Percentiles rank a stretch among this genome's conserved stretches.
Conservation (phyloP, 768 basidiomycete species). For the Trametes sanguinea region DNA sequence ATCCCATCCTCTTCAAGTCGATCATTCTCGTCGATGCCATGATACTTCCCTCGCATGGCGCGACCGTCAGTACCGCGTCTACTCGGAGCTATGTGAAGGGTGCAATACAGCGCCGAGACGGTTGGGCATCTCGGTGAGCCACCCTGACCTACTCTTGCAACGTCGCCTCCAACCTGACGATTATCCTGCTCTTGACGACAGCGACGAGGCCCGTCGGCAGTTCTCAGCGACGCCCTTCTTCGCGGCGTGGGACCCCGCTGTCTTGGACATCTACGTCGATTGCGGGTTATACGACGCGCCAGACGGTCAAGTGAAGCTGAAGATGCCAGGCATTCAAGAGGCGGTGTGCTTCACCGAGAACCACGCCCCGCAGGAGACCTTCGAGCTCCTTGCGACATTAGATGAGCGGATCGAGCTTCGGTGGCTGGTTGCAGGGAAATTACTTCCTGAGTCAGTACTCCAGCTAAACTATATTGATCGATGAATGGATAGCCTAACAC, state of each 20-base stretch:
- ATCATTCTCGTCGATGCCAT: conserved; percentile 83
- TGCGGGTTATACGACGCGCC: conserved; percentile 49
- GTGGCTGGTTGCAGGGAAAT: conserved; percentile 57
- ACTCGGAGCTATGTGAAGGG: conserved; percentile 33
- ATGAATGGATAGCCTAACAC: background rate
- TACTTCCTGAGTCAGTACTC: conserved; percentile 37
- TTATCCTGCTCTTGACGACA: conserved; percentile 27
- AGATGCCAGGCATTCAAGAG: conserved; percentile 68
- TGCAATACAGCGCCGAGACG: conserved; percentile 53
- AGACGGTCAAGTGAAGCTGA: conserved; percentile 52
- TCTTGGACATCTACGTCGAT: conserved; percentile 61
- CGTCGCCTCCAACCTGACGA: background rate
- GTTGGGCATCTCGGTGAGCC: conserved; percentile 63
- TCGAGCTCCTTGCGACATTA: conserved; percentile 38
- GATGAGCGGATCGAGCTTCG: conserved; percentile 52
- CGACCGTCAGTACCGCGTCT: background rate
- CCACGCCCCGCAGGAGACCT: conserved; percentile 39
- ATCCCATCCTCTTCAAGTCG: conserved; percentile 68
- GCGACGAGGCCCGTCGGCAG: conserved; percentile 57
- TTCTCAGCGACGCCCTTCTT: conserved; percentile 69
- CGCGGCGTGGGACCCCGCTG: conserved; percentile 63
- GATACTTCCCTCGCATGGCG: conserved; percentile 34
- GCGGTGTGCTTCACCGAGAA: conserved; percentile 58
- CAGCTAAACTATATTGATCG: background rate
- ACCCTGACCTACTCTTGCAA: background rate